Percentiles rank a stretch among this genome's conserved stretches.
Evolutionary conservation across 2,329 filamentous ascomycete genomes (phyloP).

Genomic region (Fusarium circinatum): DNA sequence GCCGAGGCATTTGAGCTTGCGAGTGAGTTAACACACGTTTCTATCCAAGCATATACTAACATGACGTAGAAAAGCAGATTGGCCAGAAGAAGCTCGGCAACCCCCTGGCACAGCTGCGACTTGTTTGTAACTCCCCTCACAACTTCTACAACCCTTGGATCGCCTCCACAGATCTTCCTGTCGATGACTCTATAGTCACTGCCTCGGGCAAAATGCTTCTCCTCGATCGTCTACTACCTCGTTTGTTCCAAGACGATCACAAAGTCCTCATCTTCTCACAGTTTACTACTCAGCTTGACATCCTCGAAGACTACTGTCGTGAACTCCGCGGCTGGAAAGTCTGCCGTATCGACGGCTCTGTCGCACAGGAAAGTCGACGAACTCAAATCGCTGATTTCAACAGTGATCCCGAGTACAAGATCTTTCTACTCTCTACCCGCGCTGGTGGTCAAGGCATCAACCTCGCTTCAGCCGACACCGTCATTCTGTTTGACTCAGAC

Average conservation of each 20-base stretch:
- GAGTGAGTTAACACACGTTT: slow-evolving; percentile 61
- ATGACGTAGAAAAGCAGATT: slow-evolving; percentile 77
- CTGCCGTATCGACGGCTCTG: slow-evolving; percentile 91
- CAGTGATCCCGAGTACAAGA: slow-evolving; percentile 68
- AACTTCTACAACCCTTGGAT: slow-evolving; percentile 97
- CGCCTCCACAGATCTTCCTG: slow-evolving; percentile 63
- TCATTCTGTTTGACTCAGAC: slow-evolving; percentile 87
- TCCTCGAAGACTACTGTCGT: slow-evolving; percentile 84
- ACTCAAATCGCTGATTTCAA: slow-evolving; percentile 81
- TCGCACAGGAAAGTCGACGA: slow-evolving; percentile 77
- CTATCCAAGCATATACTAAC: slow-evolving; percentile 39
- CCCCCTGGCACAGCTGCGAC: slow-evolving; percentile 87
- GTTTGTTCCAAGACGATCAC: slow-evolving; percentile 77
- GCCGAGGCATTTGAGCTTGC: slow-evolving; percentile 78
- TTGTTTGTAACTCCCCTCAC: slow-evolving; percentile 93
- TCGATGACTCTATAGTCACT: slow-evolving; percentile 86
- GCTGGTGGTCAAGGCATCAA: slow-evolving; percentile 97
- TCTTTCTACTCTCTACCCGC: slow-evolving; percentile 90
- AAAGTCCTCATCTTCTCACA: slow-evolving; percentile 97
- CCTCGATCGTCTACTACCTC: slow-evolving; percentile 84
- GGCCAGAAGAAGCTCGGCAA: slow-evolving; percentile 92
- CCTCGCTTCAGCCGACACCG: slow-evolving; percentile 88
- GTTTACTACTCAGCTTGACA: slow-evolving; percentile 93
- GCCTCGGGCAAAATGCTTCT: slow-evolving; percentile 96
- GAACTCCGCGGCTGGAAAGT: slow-evolving; percentile 82